Evolutionary conservation across 2,329 filamentous ascomycete genomes (phyloP), one percentile per base, ranked within the genome.

Genomic region (Aspergillus sp.): DNA sequence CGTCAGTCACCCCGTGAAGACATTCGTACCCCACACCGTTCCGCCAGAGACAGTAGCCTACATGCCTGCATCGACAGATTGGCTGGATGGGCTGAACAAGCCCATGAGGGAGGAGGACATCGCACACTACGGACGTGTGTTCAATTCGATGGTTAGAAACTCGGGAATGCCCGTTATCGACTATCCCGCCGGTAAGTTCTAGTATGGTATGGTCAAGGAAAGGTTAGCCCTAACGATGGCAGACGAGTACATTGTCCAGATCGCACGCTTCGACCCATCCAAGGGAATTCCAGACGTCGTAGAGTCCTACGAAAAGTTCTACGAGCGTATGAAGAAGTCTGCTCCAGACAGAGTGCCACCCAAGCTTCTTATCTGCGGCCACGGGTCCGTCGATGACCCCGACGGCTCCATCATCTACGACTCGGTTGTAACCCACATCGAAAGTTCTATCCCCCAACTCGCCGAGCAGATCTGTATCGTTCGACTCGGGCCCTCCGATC

Each of bases 41-140:
- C 84, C 86, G 2, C 75, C 73, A 1, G 79, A 87, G 53, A 89
- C 84, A 64, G 86, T 93, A 0, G 86, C 84, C 2, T 92, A 92
- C 70, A 79, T 93, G 70, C 90, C 90, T 3, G 90, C 90, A 11
- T 90, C 90, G 0, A 93, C 90, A 0, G 90, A 95, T 72, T 95
- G 90, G 87, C 80, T 92, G 3, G 90, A 95, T 69, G 90, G 90
- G 8, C 74, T 93, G 64, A 95, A 93, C 78, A 95, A 95, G 73
- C 75, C 79, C 23, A 81, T 93, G 72, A 84, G 83, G 58, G 79
- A 83, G 51, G 91, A 87, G 85, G 88, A 91, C 67, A 79, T 82
- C 6, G 83, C 84, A 12, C 91, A 89, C 75, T 93, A 93, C 66
- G 83, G 88, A 51, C 85, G 90, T 63, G 79, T 87, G n/a, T 91